These are phyloP conservation scores for Paecilomyces niveus DNA, from an alignment of 2,329 filamentous ascomycete genomes.

Conservation along the genomic window DNA sequence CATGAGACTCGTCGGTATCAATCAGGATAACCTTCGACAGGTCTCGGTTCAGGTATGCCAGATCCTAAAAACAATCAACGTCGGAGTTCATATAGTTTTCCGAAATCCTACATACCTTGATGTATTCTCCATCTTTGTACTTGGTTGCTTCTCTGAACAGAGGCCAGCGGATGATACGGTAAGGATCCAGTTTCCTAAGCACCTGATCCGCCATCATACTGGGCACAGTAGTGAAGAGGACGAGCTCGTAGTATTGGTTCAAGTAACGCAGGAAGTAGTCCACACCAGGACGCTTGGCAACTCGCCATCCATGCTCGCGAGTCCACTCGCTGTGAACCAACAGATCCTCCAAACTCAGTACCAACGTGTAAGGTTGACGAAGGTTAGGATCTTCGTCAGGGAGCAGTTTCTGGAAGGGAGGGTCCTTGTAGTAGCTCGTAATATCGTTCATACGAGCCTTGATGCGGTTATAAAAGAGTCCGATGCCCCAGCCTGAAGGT, in stretches of 20 bases:
- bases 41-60: slow-evolving; percentile 95
- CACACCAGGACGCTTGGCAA: slow-evolving; percentile 88
- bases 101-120: slow-evolving; percentile 64
- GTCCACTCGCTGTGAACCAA: slow-evolving; percentile 93
- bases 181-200: slow-evolving; percentile 89
- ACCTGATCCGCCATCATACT: slow-evolving; percentile 79
- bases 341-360: slow-evolving; percentile 87
- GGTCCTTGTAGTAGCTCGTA: slow-evolving; percentile 90
- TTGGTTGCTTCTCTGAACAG: slow-evolving; percentile 94
- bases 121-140: slow-evolving; percentile 90
- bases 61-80: slow-evolving; percentile 53
- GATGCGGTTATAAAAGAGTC: slow-evolving; percentile 73
- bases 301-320: slow-evolving; percentile 87
- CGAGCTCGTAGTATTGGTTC: slow-evolving; percentile 95
- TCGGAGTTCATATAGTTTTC: slow-evolving; percentile 4
- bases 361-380: slow-evolving; percentile 83
- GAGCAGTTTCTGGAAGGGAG: slow-evolving; percentile 86
- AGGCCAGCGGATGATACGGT: slow-evolving; percentile 90
- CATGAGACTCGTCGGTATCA: slow-evolving; percentile 76
- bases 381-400: slow-evolving; percentile 65
- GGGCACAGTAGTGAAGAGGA: slow-evolving; percentile 87
- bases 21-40: slow-evolving; percentile 92
- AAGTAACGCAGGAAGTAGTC: slow-evolving; percentile 98
- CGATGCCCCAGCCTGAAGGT: slow-evolving; percentile 70
- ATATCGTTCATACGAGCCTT: slow-evolving; percentile 67